Percentiles rank a stretch among this genome's conserved stretches.
phyloP scores from a whole-genome alignment of 495 filamentous ascomycete genomes.

The Hyaloscypha variabilis region DNA sequence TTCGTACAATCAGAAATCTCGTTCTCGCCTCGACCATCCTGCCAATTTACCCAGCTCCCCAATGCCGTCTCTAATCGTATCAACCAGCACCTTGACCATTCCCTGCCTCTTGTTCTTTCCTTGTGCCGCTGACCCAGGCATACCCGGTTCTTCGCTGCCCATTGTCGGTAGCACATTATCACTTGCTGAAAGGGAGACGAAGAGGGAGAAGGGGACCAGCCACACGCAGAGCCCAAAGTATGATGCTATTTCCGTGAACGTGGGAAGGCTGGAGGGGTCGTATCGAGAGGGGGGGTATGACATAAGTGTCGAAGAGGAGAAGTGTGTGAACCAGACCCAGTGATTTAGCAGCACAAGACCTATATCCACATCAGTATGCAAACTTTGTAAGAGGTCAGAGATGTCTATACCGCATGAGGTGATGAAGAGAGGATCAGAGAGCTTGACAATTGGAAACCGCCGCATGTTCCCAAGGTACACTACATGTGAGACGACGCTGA shows the following conservation, averaged over 20 bases:
- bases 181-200: slow-evolving; percentile 88
- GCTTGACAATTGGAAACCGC: slow-evolving; percentile 83
- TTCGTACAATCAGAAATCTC: slow-evolving; percentile 29
- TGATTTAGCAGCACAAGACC: slow-evolving; percentile 89
- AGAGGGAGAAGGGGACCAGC: slow-evolving; percentile 94
- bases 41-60: slow-evolving; percentile 71
- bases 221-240: slow-evolving; percentile 97
- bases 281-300: slow-evolving; percentile 47
- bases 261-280: slow-evolving; percentile 60
- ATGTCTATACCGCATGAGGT: slow-evolving; percentile 68
- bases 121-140: slow-evolving; percentile 42
- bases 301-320: slow-evolving; percentile 61
- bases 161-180: slow-evolving; percentile 95
- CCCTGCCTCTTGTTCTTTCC: slow-evolving; percentile 69
- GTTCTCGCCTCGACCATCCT: slow-evolving; percentile 47
- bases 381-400: neutral
- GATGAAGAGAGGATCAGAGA: slow-evolving; percentile 87
- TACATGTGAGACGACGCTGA: slow-evolving; percentile 81
- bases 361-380: slow-evolving; percentile 31
- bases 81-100: slow-evolving; percentile 88
- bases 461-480: slow-evolving; percentile 90
- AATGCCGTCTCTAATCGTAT: slow-evolving; percentile 72
- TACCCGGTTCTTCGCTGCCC: slow-evolving; percentile 48
- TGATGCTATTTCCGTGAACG: slow-evolving; percentile 92
- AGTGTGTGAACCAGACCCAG: slow-evolving; percentile 94